These are phyloP conservation scores for Ophiostoma triangulosporum DNA, from an alignment of 2,329 filamentous ascomycete genomes.

Conservation along the genomic window DNA sequence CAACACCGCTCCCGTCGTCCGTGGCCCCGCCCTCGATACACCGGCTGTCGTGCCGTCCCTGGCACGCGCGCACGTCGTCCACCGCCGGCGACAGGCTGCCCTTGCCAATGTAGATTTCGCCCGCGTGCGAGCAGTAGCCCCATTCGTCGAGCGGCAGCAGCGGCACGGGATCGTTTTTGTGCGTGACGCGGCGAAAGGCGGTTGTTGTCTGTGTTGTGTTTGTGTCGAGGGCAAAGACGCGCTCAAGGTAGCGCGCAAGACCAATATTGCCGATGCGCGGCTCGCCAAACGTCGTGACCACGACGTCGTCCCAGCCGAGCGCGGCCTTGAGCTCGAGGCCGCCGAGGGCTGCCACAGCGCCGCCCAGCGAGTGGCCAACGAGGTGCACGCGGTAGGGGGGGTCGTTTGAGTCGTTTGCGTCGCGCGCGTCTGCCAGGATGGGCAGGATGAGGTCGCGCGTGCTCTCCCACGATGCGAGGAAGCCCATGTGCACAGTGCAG, in stretches of 20 bases:
- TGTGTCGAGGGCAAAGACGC: constrained; percentile 31
- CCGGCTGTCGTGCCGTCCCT: constrained; percentile 52
- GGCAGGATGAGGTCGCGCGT: constrained; percentile 58
- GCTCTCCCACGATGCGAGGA: constrained; percentile 70
- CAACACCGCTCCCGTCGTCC: constrained; percentile 34
- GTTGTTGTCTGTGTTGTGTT: constrained; percentile 10
- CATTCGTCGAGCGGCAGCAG: constrained; percentile 75
- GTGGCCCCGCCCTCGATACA: constrained; percentile 49
- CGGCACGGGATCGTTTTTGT: constrained; percentile 76
- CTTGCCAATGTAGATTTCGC: constrained; percentile 78
- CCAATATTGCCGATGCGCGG: constrained; percentile 51
- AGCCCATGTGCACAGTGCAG: constrained; percentile 87
- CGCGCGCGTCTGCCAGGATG: constrained; percentile 45
- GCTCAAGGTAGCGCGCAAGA: constrained; percentile 42
- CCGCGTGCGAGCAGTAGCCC: constrained; percentile 74
- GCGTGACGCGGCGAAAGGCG: constrained; percentile 66
- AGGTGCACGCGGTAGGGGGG: constrained; percentile 63
- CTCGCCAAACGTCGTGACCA: constrained; percentile 86
- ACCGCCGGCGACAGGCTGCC: constrained; percentile 51
- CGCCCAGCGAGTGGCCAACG: constrained; percentile 83
- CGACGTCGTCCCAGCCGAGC: constrained; percentile 28
- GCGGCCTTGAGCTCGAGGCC: constrained; percentile 54
- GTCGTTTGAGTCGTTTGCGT: constrained; percentile 22
- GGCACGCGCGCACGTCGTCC: constrained; percentile 57
- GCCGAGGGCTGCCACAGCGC: constrained; percentile 79